A percentile compares a stretch with the other conserved stretches of the same genome.
phyloP scores from a whole-genome alignment of 2,329 filamentous ascomycete genomes.

The Fusarium chaquense region DNA sequence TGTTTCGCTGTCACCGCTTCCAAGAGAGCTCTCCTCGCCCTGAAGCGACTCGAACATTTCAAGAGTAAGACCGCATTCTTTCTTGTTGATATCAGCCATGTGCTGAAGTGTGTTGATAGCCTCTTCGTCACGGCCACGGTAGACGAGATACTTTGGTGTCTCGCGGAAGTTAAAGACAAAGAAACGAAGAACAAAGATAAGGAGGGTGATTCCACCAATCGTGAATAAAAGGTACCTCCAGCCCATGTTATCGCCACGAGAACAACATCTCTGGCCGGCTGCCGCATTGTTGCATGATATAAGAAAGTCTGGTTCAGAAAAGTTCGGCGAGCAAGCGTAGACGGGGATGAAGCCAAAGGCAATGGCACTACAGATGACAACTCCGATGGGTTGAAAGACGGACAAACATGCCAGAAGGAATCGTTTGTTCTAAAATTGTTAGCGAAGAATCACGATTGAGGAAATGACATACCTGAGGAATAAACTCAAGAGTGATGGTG shows the following conservation, averaged over 20 bases:
- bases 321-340: conserved; percentile 64
- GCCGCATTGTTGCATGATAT: conserved; percentile 57
- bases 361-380: conserved; percentile 63
- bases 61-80: conserved; percentile 51
- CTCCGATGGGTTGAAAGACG: conserved; percentile 67
- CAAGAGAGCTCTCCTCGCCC: conserved; percentile 39
- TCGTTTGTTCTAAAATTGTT: conserved; percentile 53
- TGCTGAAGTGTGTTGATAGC: conserved; percentile 62
- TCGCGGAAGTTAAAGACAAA: conserved; percentile 62
- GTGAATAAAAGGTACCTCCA: conserved; percentile 62
- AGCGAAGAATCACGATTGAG: accelerated
- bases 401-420: conserved; percentile 66
- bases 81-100: conserved; percentile 57
- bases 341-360: conserved; percentile 66
- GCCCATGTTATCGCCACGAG: conserved; percentile 60
- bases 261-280: conserved; percentile 51
- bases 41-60: conserved; percentile 52
- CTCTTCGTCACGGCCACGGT: conserved; percentile 58
- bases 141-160: conserved; percentile 61
- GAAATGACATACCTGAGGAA: conserved; percentile 55
- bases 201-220: conserved; percentile 58
- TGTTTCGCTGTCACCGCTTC: conserved; percentile 31
- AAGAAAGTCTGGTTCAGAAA: conserved; percentile 56
- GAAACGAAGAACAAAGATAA: conserved; percentile 59
- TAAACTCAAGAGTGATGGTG: conserved; percentile 67